These are phyloP conservation scores for Phycomyces nitens DNA, from an alignment of 192 early-diverging fungal species.

Conservation along the genomic window DNA sequence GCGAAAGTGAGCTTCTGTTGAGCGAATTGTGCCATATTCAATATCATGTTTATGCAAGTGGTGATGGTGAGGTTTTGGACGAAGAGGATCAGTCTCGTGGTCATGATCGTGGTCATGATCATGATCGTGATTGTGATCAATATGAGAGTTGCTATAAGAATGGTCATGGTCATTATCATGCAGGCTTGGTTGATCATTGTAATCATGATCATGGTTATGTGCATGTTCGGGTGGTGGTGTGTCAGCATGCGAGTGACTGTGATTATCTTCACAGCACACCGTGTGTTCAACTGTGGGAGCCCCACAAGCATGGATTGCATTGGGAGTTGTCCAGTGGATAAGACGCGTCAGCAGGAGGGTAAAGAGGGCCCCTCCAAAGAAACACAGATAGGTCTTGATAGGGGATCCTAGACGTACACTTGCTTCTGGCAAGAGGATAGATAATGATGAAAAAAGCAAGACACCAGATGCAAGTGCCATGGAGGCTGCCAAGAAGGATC, in stretches of 20 bases:
- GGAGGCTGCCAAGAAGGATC: constrained; percentile 19
- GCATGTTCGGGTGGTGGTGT: no score
- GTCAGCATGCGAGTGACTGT: background rate
- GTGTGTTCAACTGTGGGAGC: background rate
- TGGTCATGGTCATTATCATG: no score
- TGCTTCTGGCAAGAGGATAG: constrained; percentile 29
- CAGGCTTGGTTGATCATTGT: no score
- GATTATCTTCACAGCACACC: background rate
- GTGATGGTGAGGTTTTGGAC: background rate
- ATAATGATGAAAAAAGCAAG: constrained; percentile 28
- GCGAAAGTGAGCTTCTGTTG: constrained; percentile 19
- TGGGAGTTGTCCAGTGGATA: constrained; percentile 22
- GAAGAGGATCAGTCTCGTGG: background rate
- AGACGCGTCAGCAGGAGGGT: constrained; percentile 22
- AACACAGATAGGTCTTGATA: constrained; percentile 11
- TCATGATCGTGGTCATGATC: background rate
- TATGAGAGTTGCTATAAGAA: no score
- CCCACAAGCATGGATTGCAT: constrained; percentile 29
- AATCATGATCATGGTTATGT: no score
- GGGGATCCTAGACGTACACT: constrained; percentile 3
- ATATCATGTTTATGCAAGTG: constrained; percentile 3
- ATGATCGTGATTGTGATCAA: background rate
- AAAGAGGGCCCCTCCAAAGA: constrained; percentile 21
- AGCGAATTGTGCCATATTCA: constrained; percentile 22
- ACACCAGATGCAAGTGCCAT: constrained; percentile 34